Base-by-base conservation (phyloP, 2,329 filamentous ascomycete species). In the Fusarium compactum region DNA sequence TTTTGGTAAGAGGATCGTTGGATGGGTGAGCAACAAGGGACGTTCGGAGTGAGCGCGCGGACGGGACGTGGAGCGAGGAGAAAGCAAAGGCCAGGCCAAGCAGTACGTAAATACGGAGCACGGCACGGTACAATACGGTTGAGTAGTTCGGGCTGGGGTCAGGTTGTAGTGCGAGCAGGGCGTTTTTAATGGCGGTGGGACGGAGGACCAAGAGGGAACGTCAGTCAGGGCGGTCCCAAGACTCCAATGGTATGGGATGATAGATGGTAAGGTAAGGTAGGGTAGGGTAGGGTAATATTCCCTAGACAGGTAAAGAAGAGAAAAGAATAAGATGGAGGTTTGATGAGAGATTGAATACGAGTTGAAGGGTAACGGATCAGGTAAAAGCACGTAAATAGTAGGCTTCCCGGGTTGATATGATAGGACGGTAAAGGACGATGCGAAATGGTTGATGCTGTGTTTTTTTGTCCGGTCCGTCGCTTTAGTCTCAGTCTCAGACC, bases 101-200 rank as follows among this genome's bases (percentile, higher is more conserved):
- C 54, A 66, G 63, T 66, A 66, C 63, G 58, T 71, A 70, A 70
- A 71, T 70, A 70, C 55, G 44, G 63, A 70, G 67, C 70, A 70
- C 55, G 44, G 63, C 54, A 65, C 55, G 41, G 58, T 61, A 65
- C 45, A 34, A 46, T 46, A 62, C 67, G 52, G 68, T 62, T 69
- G 54, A 68, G 63, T 47, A 46, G 55, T 59, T 50, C 25, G 24
- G 32, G 34, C 50, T 52, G 40, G 67, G 67, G 67, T 58, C 38
- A 40, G 57, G 16, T 24, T 43, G 50, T 53, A 55, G 54, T 60
- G 66, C 51, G 57, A 50, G 56, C 45, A 61, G 63, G 60, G 67
- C 69, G 68, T 67, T 66, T 69, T 64, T 70, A 40, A 65, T 68
- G 67, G 76, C 72, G 68, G 76, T 75, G 71, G 73, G 69, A 78